phyloP scores from a whole-genome alignment of 345 rosid genomes.

The Eucalyptus guilfoylei region DNA sequence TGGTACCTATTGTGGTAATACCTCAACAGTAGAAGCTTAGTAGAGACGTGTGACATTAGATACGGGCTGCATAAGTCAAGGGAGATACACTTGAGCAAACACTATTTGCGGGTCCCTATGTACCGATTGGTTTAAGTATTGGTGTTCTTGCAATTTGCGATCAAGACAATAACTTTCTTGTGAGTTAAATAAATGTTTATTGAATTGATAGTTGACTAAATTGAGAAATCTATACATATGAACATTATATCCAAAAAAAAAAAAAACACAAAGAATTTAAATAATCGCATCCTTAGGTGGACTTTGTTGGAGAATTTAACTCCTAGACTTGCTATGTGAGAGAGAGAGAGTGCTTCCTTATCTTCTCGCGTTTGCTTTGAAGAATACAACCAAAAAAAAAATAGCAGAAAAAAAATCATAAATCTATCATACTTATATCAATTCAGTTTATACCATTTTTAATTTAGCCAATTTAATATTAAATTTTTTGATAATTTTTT shows the following conservation, averaged over 20 bases:
- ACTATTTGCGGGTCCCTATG: background rate
- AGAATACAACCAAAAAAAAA: background rate
- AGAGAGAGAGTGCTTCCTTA: background rate
- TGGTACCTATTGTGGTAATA: no score
- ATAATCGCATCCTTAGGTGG: background rate
- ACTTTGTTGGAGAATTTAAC: background rate
- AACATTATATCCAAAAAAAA: background rate
- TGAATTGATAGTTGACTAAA: background rate
- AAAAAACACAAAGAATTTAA: background rate
- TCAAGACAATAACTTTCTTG: background rate
- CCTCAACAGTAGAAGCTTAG: background rate
- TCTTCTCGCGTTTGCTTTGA: background rate
- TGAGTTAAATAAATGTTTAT: background rate
- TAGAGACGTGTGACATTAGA: background rate
- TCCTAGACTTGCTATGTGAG: background rate
- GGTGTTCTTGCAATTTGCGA: background rate
- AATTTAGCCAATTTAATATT: no score
- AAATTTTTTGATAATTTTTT: no score
- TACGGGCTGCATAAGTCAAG: background rate
- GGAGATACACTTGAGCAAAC: background rate
- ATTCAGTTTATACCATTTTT: no score
- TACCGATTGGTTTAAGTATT: background rate
- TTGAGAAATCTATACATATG: background rate
- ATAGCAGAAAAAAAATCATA: no score
- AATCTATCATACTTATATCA: no score